phyloP scores from a whole-genome alignment of 2,329 filamentous ascomycete genomes.

The Dothistroma pini region DNA sequence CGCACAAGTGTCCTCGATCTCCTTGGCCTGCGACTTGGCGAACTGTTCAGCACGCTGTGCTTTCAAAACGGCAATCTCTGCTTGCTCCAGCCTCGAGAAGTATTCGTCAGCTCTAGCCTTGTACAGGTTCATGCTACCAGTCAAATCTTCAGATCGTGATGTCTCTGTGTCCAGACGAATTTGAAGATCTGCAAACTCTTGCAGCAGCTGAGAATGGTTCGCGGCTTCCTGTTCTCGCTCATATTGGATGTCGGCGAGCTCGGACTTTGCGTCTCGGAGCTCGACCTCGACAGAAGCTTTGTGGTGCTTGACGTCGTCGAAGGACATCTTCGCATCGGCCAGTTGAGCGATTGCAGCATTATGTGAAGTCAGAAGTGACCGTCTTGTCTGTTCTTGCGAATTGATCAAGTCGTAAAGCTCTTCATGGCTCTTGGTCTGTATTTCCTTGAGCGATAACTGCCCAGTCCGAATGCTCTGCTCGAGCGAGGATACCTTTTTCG shows the following conservation, averaged over 20 bases:
- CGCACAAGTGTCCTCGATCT: conserved; percentile 87
- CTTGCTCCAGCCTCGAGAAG: conserved; percentile 94
- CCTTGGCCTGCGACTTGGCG: conserved; percentile 80
- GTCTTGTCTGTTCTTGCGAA: conserved; percentile 84
- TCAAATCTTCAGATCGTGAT: conserved; percentile 78
- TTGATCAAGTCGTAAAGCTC: conserved; percentile 91
- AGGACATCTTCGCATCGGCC: conserved; percentile 78
- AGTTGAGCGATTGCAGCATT: conserved; percentile 83
- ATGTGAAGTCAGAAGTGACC: conserved; percentile 76
- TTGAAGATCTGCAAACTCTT: conserved; percentile 91
- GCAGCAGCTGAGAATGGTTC: conserved; percentile 81
- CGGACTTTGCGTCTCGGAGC: conserved; percentile 75
- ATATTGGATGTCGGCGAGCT: conserved; percentile 73
- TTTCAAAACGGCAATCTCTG: conserved; percentile 92
- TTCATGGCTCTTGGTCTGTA: conserved; percentile 90
- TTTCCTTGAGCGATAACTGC: conserved; percentile 81
- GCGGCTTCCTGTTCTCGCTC: conserved; percentile 81
- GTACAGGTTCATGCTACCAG: conserved; percentile 80
- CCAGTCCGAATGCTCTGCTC: conserved; percentile 84
- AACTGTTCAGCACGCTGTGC: conserved; percentile 90
- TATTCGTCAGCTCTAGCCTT: conserved; percentile 93
- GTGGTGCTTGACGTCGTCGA: conserved; percentile 80
- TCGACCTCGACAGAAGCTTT: conserved; percentile 80
- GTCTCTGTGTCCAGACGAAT: conserved; percentile 87
- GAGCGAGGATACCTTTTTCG: conserved; percentile 83